Evolutionary conservation across 176 grass and related monocot species (phyloP).

Genomic region (Aechmea fasciata): DNA sequence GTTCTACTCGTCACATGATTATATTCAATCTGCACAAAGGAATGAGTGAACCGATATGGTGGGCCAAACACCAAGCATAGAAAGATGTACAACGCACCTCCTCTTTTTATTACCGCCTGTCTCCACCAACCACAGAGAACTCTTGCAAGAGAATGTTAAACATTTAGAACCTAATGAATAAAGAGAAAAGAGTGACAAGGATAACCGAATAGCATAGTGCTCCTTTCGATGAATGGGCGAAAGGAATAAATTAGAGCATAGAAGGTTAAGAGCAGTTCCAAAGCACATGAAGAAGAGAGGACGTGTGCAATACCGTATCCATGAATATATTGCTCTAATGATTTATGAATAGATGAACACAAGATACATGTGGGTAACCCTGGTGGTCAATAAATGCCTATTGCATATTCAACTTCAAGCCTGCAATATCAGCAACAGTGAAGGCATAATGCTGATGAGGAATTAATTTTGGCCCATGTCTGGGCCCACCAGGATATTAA

Average conservation of each 20-base stretch:
- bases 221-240: conserved; percentile 33
- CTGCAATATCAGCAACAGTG: background rate
- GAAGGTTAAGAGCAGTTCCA: conserved; percentile 27
- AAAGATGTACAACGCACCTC: conserved; percentile 7
- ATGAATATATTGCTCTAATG: conserved; percentile 18
- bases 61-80: background rate
- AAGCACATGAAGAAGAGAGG: conserved; percentile 25
- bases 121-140: conserved; percentile 12
- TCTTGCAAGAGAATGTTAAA: conserved; percentile 5
- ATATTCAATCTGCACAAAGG: conserved; percentile 19
- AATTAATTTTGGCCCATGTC: background rate
- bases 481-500: background rate
- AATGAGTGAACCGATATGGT: conserved; percentile 9
- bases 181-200: conserved; percentile 16
- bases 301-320: conserved; percentile 12
- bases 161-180: conserved; percentile 14
- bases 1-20: conserved; percentile 21
- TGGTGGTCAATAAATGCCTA: conserved; percentile 27
- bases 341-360: conserved; percentile 23
- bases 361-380: conserved; percentile 14
- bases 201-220: conserved; percentile 17
- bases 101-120: conserved; percentile 1
- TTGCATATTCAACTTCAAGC: conserved; percentile 31
- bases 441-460: background rate
- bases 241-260: conserved; percentile 35